These are phyloP conservation scores for Pholiota microspora DNA, from an alignment of 768 basidiomycete species.

Conservation along the genomic window DNA sequence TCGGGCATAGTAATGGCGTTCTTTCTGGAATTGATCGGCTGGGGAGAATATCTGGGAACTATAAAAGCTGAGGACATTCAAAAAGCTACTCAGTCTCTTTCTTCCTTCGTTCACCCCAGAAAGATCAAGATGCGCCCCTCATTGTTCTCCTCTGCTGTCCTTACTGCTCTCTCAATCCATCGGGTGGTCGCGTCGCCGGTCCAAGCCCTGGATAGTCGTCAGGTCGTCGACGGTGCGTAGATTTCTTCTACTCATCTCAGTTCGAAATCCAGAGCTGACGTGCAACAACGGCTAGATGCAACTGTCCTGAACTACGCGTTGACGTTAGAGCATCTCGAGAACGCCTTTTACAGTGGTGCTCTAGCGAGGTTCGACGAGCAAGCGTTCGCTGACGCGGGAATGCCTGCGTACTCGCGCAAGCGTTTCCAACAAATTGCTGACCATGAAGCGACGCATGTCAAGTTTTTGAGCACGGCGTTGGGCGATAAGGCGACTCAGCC, in stretches of 20 bases:
- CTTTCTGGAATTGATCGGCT: neutral
- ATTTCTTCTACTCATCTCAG: neutral
- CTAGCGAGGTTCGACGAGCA: constrained; percentile 41
- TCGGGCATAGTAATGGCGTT: neutral
- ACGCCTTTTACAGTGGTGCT: constrained; percentile 40
- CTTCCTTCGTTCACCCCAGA: neutral
- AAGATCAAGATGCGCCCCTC: constrained; percentile 8
- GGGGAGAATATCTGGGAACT: neutral
- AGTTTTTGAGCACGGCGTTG: constrained; percentile 32
- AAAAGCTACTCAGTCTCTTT: neutral
- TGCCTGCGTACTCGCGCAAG: constrained; percentile 42
- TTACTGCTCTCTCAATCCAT: constrained; percentile 2
- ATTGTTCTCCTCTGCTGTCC: constrained; percentile 5
- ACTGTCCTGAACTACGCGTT: constrained; percentile 42
- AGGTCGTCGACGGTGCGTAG: constrained; percentile 11
- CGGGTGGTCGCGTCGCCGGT: neutral
- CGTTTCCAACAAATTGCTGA: constrained; percentile 47
- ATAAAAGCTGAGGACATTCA: neutral
- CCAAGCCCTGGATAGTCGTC: neutral
- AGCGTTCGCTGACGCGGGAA: constrained; percentile 46
- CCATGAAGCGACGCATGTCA: constrained; percentile 55
- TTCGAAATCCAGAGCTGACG: neutral
- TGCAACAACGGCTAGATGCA: constrained; percentile 3
- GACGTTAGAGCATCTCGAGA: constrained; percentile 49
- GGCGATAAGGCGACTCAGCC: constrained; percentile 49